Base-by-base conservation (phyloP, 306 rosid genomes). In the Cucurbita argyrosperma region DNA sequence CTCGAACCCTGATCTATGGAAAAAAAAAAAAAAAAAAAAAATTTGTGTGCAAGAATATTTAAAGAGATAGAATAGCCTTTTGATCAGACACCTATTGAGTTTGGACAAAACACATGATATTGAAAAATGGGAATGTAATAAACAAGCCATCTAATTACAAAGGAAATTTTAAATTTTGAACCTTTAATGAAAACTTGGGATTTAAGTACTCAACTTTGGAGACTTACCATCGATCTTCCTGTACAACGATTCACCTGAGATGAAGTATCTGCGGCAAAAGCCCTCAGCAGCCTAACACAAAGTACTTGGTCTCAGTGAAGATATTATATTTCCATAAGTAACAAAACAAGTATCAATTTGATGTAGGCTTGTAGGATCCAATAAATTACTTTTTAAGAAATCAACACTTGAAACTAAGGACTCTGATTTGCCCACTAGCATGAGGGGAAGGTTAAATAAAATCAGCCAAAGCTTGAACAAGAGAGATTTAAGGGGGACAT, bases 241-340 rank as follows among this genome's bases (percentile, higher is more conserved):
- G 78, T 85, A 90, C 47, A 90, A 69, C 4, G 80, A 76, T 74
- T 87, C 86, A 72, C 85, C 72, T 42, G 96, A 86, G 69, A 90
- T 89, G 74, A 97, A 85, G 84, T 93, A 84, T 84, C 90, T 87
- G 40, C 96, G 92, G 51, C 83, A 86, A 80, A 90, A 93, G 16
- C 98, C 98, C 81, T 89, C 96, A 30, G 80, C 80, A 61, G 98
- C 98, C 98, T 93, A 87, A 74, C 80, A 89, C 50, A 52, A 84
- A 77, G 79, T 72, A 80, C 59, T n/a, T 52, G 49, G 5, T 62
- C 19, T 35, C 71, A 16, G 77, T 30, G 46, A 55, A 39, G 38
- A 38, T 38, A 40, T 3, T 35, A 42, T 55, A 21, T 21, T 58
- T 19, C 21, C 50, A 45, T 23, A 10, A 40, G 8, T 0, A 10